Evolutionary conservation across 495 filamentous ascomycete genomes (phyloP).

Genomic region (Podospora conica): DNA sequence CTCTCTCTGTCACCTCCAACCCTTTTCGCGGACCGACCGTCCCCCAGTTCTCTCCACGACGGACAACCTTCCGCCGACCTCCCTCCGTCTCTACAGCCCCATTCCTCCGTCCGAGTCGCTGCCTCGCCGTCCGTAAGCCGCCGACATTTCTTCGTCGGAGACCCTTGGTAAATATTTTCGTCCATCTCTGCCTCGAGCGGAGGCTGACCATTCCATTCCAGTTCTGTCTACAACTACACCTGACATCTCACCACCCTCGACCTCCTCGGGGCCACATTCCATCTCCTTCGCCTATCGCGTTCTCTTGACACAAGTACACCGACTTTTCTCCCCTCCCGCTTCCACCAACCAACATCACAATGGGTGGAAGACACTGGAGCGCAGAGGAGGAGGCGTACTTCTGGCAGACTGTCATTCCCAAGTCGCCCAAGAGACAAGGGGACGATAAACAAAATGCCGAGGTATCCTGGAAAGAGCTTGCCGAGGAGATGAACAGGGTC

Average conservation of each 20-base stretch:
- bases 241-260: background rate
- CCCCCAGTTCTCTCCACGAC: background rate
- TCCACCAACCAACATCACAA: constrained; percentile 10
- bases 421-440: constrained; percentile 33
- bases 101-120: background rate
- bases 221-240: background rate
- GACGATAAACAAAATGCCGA: constrained; percentile 19
- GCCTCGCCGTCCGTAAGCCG: background rate
- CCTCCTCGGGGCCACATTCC: background rate
- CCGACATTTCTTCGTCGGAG: background rate
- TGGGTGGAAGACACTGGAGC: constrained; percentile 40
- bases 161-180: background rate
- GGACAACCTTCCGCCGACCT: background rate
- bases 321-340: background rate
- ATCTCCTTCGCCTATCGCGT: background rate
- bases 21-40: background rate
- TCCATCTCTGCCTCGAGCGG: background rate
- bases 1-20: no score
- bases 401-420: constrained; percentile 33
- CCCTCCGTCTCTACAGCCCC: background rate
- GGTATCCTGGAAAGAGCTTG: constrained; percentile 30
- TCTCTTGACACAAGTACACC: background rate
- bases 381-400: constrained; percentile 35
- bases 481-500: constrained; percentile 23
- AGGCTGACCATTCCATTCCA: background rate